phyloP scores from a whole-genome alignment of 2,329 filamentous ascomycete genomes.

The Aureobasidium subglaciale region DNA sequence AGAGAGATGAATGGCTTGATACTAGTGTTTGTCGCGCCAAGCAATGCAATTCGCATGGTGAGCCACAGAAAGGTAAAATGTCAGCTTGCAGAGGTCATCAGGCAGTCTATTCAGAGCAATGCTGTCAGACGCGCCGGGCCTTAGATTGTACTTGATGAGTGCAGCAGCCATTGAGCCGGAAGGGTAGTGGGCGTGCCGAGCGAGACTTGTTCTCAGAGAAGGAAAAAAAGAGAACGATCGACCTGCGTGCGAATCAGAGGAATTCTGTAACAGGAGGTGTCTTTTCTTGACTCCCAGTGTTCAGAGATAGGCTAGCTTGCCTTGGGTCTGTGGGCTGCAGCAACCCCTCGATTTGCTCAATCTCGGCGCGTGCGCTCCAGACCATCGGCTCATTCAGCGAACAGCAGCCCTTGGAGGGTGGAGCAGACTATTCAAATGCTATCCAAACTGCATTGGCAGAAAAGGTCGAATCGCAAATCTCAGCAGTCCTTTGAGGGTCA shows the following conservation, averaged over 20 bases:
- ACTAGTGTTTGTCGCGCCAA: constrained; percentile 4
- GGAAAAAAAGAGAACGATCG: background rate
- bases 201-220: background rate
- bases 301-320: constrained; percentile 9
- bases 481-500: constrained; percentile 12
- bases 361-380: constrained; percentile 14
- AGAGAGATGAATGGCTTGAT: constrained; percentile 7
- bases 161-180: background rate
- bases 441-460: constrained; percentile 16
- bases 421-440: constrained; percentile 13
- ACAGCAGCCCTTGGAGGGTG: constrained; percentile 11
- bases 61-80: background rate
- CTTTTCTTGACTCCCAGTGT: background rate
- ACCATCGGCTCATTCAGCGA: constrained; percentile 9
- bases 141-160: background rate
- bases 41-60: background rate
- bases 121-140: background rate
- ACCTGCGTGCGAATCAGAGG: background rate
- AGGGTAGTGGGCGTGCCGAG: background rate
- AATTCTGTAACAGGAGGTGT: background rate
- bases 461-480: constrained; percentile 11
- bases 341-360: constrained; percentile 15
- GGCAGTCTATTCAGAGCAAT: background rate
- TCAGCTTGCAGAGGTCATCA: constrained; percentile 1
- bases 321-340: constrained; percentile 8